Evolutionary conservation across 208 protist genomes (phyloP), one percentile per base, ranked within the genome.

Genomic region (Acanthamoeba culbertsoni): DNA sequence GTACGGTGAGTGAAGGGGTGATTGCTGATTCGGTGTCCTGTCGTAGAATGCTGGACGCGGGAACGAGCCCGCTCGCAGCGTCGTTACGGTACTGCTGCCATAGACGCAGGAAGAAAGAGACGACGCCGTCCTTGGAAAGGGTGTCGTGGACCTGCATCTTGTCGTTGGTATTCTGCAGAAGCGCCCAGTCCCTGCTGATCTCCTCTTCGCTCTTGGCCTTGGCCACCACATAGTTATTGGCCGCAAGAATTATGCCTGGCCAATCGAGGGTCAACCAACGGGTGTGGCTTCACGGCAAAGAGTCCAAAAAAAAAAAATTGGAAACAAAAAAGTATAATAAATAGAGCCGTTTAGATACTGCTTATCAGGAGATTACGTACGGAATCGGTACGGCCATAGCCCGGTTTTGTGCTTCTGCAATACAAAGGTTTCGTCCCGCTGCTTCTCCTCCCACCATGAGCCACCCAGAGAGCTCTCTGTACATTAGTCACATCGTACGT

Each of bases 391-490:
- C 28, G 84, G 28, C 84, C 84, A 91, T 5, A 91, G 14, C 12
- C 84, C 84, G 51, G 84, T 91, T 42, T 91, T 91, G 84, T 91
- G 84, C 23, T 43, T 63, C 35, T 91, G 84, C 26, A 91, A 53
- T 20, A 91, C 57, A 71, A 91, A 91, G 84, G 62, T 91, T 6
- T 91, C 84, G n/a, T 91, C 84, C 26, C 84, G 7, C 53, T 71
- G 84, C 33, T 68, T 91, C 20, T 91, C 84, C 40, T 91, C 84
- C 84, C 84, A 91, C 84, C 84, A 91, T 20, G 84, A 91, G 40
- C 84, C 35, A 16, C 84, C 53, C 3, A 91, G 53, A 20, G 84
- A 71, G 84, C 84, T 91, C 43, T 91, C 84, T 68, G 73, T 23
- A 59, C 51, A n/a, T n/a, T n/a, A n/a, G n/a, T n/a, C n/a, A n/a